Evolutionary conservation across 2,329 filamentous ascomycete species (phyloP).

Genomic region (Botrytis fragariae): DNA sequence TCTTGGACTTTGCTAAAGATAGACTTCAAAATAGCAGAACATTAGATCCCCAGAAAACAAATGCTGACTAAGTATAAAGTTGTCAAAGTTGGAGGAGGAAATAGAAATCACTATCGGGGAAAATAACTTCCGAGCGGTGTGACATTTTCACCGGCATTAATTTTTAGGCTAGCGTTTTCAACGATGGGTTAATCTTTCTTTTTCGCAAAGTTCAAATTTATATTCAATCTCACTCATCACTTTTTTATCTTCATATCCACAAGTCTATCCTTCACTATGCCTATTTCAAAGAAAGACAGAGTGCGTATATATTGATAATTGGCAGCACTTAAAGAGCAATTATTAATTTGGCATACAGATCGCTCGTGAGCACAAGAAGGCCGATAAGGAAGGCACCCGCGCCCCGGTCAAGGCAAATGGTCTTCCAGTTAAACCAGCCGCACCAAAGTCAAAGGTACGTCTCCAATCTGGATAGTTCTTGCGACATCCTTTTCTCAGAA

Average conservation of each 20-base stretch:
- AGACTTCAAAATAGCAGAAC: not conserved
- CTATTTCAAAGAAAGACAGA: constrained; percentile 49
- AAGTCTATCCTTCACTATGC: constrained; percentile 31
- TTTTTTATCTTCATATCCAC: not conserved
- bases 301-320: constrained; percentile 30
- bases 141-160: not conserved
- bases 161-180: not conserved
- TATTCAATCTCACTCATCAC: not conserved
- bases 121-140: not conserved
- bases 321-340: not conserved
- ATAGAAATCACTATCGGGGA: not conserved
- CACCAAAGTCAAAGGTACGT: constrained; percentile 50
- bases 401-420: constrained; percentile 54
- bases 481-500: not conserved
- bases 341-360: constrained; percentile 39
- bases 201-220: constrained; percentile 1
- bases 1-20: not conserved
- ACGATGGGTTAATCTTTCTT: constrained; percentile 3
- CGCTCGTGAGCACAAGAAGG: constrained; percentile 55
- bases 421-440: constrained; percentile 52
- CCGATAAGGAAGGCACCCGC: constrained; percentile 53
- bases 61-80: not conserved
- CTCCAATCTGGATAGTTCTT: not conserved
- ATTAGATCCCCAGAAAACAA: not conserved
- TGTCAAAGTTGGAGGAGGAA: not conserved